Evolutionary conservation across 129 eudicot genomes (phyloP).

Genomic region (Tanacetum coccineum): DNA sequence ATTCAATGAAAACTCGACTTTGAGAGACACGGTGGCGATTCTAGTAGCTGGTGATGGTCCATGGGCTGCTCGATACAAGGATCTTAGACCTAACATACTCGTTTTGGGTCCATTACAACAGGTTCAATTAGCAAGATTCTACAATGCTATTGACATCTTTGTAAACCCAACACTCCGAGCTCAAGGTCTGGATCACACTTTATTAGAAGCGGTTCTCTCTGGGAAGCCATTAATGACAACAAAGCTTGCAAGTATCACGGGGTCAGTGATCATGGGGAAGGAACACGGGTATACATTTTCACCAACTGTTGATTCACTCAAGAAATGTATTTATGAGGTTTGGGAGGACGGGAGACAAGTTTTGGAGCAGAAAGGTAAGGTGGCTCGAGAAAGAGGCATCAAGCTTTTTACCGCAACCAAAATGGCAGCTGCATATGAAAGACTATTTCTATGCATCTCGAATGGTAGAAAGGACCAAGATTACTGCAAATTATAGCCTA

Average conservation of each 20-base stretch:
- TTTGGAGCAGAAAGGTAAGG: constrained; percentile 50
- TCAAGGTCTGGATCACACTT: constrained; percentile 78
- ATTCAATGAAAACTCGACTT: constrained; percentile 47
- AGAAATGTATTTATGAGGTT: constrained; percentile 51
- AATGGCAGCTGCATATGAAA: constrained; percentile 78
- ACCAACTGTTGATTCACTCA: constrained; percentile 48
- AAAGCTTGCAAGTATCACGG: constrained; percentile 69
- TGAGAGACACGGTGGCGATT: constrained; percentile 42
- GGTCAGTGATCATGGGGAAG: constrained; percentile 49
- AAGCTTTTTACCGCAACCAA: constrained; percentile 68
- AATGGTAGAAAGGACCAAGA: constrained; percentile 23
- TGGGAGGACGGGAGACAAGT: constrained; percentile 61
- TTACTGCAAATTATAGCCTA: constrained; percentile 38
- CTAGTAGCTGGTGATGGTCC: constrained; percentile 83
- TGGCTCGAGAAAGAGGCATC: constrained; percentile 62
- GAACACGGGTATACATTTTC: constrained; percentile 72
- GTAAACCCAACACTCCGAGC: constrained; percentile 79
- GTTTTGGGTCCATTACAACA: constrained; percentile 68
- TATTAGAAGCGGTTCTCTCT: constrained; percentile 61
- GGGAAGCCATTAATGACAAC: constrained; percentile 77
- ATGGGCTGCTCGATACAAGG: constrained; percentile 67
- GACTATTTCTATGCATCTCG: constrained; percentile 68
- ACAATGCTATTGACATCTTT: constrained; percentile 61
- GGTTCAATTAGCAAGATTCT: constrained; percentile 50
- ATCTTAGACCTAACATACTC: constrained; percentile 47